Evolutionary conservation across 257 asterid genomes (phyloP).

Genomic region (Plantago major): DNA sequence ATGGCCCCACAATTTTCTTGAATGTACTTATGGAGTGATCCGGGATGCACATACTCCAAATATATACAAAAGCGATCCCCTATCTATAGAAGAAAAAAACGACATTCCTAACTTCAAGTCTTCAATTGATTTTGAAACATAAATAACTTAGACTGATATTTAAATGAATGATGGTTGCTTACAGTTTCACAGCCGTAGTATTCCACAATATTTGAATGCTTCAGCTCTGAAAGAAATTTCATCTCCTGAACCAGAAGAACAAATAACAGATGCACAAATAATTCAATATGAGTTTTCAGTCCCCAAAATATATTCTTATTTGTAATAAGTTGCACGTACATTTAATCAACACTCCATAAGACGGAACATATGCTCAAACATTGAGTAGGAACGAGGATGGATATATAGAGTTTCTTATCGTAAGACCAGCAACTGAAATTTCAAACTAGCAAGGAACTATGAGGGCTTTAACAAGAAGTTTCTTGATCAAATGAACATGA

Average conservation of each 20-base stretch:
- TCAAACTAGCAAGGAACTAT: too few relatives aligned
- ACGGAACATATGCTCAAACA: too few relatives aligned
- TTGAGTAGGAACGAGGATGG: too few relatives aligned
- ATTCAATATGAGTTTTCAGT: too few relatives aligned
- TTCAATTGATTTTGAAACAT: slow-evolving; percentile 12
- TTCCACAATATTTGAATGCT: slow-evolving; percentile 81
- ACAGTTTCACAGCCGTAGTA: slow-evolving; percentile 78
- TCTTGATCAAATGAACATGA: too few relatives aligned
- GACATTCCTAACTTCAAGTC: background rate
- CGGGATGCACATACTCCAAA: slow-evolving; percentile 93
- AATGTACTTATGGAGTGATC: slow-evolving; percentile 66
- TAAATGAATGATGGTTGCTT: slow-evolving; percentile 27
- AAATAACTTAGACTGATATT: slow-evolving; percentile 3
- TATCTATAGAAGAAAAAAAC: slow-evolving; percentile 34
- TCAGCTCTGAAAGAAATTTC: slow-evolving; percentile 61
- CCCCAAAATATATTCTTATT: too few relatives aligned
- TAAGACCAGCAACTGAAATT: too few relatives aligned
- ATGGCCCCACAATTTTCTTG: slow-evolving; percentile 69
- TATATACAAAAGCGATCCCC: slow-evolving; percentile 89
- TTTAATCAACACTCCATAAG: too few relatives aligned
- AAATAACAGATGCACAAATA: slow-evolving; percentile 9
- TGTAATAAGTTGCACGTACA: too few relatives aligned
- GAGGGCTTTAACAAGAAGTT: too few relatives aligned
- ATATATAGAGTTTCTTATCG: too few relatives aligned
- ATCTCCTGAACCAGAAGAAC: slow-evolving; percentile 53